Percentiles rank a stretch among this genome's conserved stretches.
Evolutionary conservation across 306 rosid genomes (phyloP).

Genomic region (Begonia loranthoides): DNA sequence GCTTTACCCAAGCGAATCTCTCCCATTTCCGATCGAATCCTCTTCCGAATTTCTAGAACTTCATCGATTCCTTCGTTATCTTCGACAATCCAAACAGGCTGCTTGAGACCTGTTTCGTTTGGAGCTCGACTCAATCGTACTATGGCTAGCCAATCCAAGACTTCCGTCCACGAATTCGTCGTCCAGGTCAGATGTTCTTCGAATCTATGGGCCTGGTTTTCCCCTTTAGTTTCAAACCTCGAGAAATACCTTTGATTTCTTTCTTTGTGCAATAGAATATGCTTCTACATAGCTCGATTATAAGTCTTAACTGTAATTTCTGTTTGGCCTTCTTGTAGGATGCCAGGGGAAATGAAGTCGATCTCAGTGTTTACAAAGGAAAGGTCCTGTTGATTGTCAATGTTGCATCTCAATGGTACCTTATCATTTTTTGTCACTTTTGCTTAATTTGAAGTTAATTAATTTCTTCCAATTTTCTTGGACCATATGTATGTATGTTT

Average conservation of each 20-base stretch:
- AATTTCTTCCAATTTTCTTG: not conserved
- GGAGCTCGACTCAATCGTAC: conserved; percentile 17
- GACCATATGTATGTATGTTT: too few species aligned
- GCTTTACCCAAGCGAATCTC: conserved; percentile 4
- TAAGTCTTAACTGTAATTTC: not conserved
- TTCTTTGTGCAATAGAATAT: not conserved
- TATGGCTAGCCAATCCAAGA: conserved; percentile 12
- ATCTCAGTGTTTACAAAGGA: conserved; percentile 78
- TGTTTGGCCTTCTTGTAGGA: conserved; percentile 38
- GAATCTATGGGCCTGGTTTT: not conserved
- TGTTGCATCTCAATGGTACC: conserved; percentile 93
- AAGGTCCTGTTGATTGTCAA: conserved; percentile 82
- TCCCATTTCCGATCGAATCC: conserved; percentile 5
- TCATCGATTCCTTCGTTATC: conserved; percentile 4
- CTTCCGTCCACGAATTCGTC: conserved; percentile 44
- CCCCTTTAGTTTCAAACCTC: not conserved
- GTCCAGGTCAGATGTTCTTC: conserved; percentile 26
- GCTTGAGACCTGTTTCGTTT: conserved; percentile 7
- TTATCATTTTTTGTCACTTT: not conserved
- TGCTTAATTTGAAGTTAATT: too few species aligned
- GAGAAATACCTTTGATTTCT: not conserved
- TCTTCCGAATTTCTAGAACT: conserved; percentile 1
- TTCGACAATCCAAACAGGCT: conserved; percentile 4
- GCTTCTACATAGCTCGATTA: not conserved
- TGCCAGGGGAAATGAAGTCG: conserved; percentile 75